Conservation (phyloP, 495 filamentous ascomycete genomes). For the Aspergillus egyptiacus region DNA sequence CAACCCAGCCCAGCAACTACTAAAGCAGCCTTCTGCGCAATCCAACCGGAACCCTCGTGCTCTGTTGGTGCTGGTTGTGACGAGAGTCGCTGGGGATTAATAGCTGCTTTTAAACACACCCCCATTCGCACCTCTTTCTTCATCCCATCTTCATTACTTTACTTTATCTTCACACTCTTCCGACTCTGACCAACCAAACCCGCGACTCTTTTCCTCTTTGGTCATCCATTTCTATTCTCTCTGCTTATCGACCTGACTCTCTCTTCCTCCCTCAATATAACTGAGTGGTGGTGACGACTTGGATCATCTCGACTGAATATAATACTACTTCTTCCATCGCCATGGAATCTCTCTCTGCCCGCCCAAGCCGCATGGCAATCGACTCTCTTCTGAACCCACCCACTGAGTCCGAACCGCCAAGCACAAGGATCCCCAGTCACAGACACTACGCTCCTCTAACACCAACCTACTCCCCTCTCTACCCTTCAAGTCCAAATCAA, state of each 20-base stretch:
- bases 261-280: no score
- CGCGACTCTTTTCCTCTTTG: no score
- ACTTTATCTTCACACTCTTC: no score
- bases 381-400: slow-evolving; percentile 35
- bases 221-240: no score
- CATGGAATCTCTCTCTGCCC: slow-evolving; percentile 19
- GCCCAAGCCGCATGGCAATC: slow-evolving; percentile 38
- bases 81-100: no score
- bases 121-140: no score
- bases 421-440: slow-evolving; percentile 6
- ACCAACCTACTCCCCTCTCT: slow-evolving; percentile 28
- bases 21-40: slow-evolving; percentile 15
- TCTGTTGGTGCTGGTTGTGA: slow-evolving; percentile 11
- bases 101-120: no score
- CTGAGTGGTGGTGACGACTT: no score
- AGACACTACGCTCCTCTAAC: slow-evolving; percentile 14
- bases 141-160: no score
- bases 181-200: no score
- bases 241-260: no score
- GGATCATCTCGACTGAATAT: neutral
- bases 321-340: neutral
- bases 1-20: slow-evolving; percentile 15
- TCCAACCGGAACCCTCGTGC: slow-evolving; percentile 20
- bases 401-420: slow-evolving; percentile 15
- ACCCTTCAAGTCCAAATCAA: slow-evolving; percentile 27